Evolutionary conservation across 2,329 filamentous ascomycete species (phyloP), one percentile per base, ranked within the genome.

Genomic region (Thelonectria olida): DNA sequence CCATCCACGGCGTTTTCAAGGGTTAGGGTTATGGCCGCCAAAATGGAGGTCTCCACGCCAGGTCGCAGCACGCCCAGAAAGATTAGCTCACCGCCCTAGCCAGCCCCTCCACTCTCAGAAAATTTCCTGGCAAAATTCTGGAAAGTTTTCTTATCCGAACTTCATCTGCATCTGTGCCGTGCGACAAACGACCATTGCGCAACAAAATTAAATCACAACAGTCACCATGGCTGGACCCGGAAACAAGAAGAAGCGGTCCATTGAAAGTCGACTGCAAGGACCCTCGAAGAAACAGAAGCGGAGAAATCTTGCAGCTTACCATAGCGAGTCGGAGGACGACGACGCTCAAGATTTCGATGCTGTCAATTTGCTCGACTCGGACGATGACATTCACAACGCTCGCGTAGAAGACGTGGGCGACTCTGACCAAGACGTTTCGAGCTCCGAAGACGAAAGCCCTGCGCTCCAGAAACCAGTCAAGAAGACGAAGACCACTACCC

Each of bases 361-460:
- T 2, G 82, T 85, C 63, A 81, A 86, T 65, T 76, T 87, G 15
- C 78, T 86, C 50, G 84, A 86, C 70, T 86, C 84, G 5, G 85
- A 88, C 67, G 84, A 87, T 56, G 84, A 86, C 54, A 79, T 87
- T 53, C 81, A 85, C 68, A 83, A 86, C 66, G 81, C 81, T 41
- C 73, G 75, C 6, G 83, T 81, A 17, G 85, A 88, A 61, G 83
- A 86, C 41, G 78, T 80, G 41, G 78, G 76, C 9, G 74, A 69
- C 13, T 79, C 78, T 0, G 79, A 74, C 12, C 75, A 77, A 3
- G 76, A 75, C 13, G 72, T 61, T 2, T 75, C 75, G 7, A 78
- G 74, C 62, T 77, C 75, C 6, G 79, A 80, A 12, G 76, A 78
- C 3, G 75, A 81, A 25, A 64, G 63, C 0, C 61, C 71, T 19